Base-by-base conservation (phyloP, 768 basidiomycete species). In the Cystofilobasidium macerans region DNA sequence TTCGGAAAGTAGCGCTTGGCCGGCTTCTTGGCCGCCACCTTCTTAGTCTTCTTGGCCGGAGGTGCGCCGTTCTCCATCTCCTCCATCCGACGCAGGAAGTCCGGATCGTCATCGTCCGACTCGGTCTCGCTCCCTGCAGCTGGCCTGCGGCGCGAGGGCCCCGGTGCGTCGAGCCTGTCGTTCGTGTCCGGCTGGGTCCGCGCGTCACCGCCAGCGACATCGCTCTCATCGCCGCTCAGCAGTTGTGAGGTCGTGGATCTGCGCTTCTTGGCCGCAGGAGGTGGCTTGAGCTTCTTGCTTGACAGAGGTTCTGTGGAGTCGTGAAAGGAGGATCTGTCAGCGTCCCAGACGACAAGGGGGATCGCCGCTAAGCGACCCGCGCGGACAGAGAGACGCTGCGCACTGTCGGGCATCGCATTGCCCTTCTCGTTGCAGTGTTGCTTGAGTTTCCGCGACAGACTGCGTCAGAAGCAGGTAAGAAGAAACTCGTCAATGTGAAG, bases 1-100 rank as follows among this genome's bases (percentile, higher is more conserved):
- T 30, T 32, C 11, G 65, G 65, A 18, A 61, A 59, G 53, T 67
- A 67, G 36, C 30, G 42, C 65, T 61, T 67, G 22, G 36, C 38
- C 12, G 43, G 38, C 51, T 61, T 61, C 33, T 30, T 16, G 8
- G 42, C 42, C 22, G 30, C 35, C 20, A 33, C 2, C 40, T 56
- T 60, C n/a, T 62, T 62, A 30, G 61, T 26, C 33, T 62, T 62
- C 48, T 62, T 62, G 8, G 58, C 57, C n/a, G 33, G 8, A 12
- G 43, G 58, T 11, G 58, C 14, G 14, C 38, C 38, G 38, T 40
- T 16, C 58, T 40, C 36, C 4, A 60, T 5, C 24, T 40, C 38
- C 8, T 7, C 58, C 22, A 42, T 8, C n/a, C 20, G 24, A 24
- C 38, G 33, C 28, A 60, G 40, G 14, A 42, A 60, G 28, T 30